phyloP scores from a whole-genome alignment of 2,329 filamentous ascomycete species.

The Fusarium graminum region DNA sequence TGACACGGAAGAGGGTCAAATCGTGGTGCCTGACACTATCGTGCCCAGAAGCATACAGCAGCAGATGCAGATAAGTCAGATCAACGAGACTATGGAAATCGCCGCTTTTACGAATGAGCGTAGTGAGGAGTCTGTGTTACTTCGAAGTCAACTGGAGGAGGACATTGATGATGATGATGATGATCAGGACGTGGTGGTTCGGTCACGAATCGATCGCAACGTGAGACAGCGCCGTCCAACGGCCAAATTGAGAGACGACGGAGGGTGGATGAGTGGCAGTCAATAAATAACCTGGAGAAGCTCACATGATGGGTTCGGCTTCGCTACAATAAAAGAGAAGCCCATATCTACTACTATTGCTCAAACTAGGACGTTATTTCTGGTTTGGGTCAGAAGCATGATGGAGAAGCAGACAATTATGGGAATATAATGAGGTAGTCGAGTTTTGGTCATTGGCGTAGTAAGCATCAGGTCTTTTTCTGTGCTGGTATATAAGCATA shows the following conservation, averaged over 20 bases:
- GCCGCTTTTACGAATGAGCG: constrained; percentile 51
- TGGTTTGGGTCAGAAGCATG: constrained; percentile 13
- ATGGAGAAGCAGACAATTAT: constrained; percentile 2
- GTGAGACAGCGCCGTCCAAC: constrained; percentile 53
- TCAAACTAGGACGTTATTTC: constrained; percentile 19
- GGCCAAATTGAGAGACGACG: constrained; percentile 55
- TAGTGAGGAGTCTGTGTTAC: constrained; percentile 29
- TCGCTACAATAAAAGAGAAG: constrained; percentile 24
- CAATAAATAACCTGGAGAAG: constrained; percentile 23
- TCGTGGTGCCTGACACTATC: constrained; percentile 28
- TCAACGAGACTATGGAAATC: constrained; percentile 46
- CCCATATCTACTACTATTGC: constrained; percentile 6
- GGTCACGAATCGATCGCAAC: constrained; percentile 44
- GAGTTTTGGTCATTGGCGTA: not conserved
- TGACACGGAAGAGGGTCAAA: constrained; percentile 29
- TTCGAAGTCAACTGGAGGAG: constrained; percentile 41
- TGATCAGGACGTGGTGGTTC: constrained; percentile 51
- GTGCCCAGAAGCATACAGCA: constrained; percentile 22
- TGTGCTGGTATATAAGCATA: not conserved
- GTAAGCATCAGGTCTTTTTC: not conserved
- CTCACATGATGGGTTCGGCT: constrained; percentile 1
- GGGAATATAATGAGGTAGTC: constrained; percentile 11
- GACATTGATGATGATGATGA: constrained; percentile 52
- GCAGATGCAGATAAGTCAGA: constrained; percentile 7
- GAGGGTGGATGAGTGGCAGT: constrained; percentile 34